Base-by-base conservation (phyloP, 1,284 basidiomycete species). In the Ustilago vetiveriae region DNA sequence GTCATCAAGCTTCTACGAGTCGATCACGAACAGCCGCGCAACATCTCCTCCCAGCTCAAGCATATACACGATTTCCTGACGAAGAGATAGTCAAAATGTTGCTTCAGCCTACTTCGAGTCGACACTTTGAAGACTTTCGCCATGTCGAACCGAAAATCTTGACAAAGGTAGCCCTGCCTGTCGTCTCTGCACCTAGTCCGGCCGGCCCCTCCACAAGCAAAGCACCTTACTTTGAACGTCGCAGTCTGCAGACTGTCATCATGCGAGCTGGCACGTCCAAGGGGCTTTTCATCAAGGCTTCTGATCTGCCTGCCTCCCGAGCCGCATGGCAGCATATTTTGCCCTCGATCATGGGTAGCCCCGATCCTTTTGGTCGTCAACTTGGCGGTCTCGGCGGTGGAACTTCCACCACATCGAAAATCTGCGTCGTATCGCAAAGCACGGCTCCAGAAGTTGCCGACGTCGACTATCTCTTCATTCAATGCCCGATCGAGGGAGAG, bases 331-430 rank as follows among this genome's bases (percentile, higher is more conserved):
- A 43, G 21, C 16, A 27, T 16, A 52, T 52, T 22, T 19, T 52
- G 19, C 50, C 50, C 14, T 26, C 50, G 17, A 22, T 52, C 41
- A 52, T 92, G 89, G 91, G 91, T 19, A 90, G 89, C 4, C 91
- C 91, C 0, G 91, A 93, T 75, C 85, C 88, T 0, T 84, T 90
- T 73, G 87, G 87, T 3, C 85, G 90, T n/a, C 91, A 93, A 82
- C 85, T 92, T 17, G 88, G 92, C 73, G 91, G 82, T 16, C 67
- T 83, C 30, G 91, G 91, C 9, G 90, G 91, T 7, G 91, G 91
- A 3, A 84, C 90, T 21, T 90, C 88, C 3, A 90, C 88, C 52
- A 85, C 91, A 5, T 90, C 89, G 36, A 93, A 92, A 78, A 86
- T 90, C 23, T 88, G 87, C 65, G 86, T 92, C 29, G 86, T 92